Evolutionary conservation across 2,329 filamentous ascomycete species (phyloP).

Genomic region (Pseudogymnoascus sp.): DNA sequence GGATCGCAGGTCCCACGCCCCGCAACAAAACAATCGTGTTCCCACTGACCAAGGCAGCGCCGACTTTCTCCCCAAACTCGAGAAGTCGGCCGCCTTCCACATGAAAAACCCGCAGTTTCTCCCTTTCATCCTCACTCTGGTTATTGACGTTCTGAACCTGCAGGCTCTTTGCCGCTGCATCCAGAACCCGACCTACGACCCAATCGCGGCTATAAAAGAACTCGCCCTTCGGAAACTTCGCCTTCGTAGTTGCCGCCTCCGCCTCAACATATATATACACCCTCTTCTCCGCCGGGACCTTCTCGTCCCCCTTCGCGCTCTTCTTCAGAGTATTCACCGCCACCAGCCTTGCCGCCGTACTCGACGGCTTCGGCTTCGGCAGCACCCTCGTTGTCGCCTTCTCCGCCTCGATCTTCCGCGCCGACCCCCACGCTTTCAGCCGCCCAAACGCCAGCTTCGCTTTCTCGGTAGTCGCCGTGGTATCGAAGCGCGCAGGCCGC

Average conservation of each 20-base stretch:
- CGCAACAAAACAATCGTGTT: slow-evolving; percentile 85
- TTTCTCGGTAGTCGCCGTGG: slow-evolving; percentile 48
- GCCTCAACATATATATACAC: slow-evolving; percentile 88
- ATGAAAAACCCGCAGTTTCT: slow-evolving; percentile 81
- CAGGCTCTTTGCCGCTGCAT: slow-evolving; percentile 67
- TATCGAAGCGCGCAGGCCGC: slow-evolving; percentile 36
- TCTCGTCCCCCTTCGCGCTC: slow-evolving; percentile 82
- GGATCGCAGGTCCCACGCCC: slow-evolving; percentile 70
- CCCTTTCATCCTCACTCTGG: slow-evolving; percentile 64
- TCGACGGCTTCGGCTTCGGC: slow-evolving; percentile 56
- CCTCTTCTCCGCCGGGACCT: slow-evolving; percentile 72
- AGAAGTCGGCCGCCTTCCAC: slow-evolving; percentile 82
- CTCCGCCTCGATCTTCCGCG: slow-evolving; percentile 59
- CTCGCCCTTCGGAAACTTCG: slow-evolving; percentile 73
- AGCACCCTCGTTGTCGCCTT: slow-evolving; percentile 38
- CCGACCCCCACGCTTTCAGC: slow-evolving; percentile 71
- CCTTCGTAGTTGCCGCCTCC: slow-evolving; percentile 73
- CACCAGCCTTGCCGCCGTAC: slow-evolving; percentile 55
- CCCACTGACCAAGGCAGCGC: slow-evolving; percentile 63
- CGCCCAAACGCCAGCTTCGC: slow-evolving; percentile 68
- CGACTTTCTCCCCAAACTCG: slow-evolving; percentile 83
- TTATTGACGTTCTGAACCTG: slow-evolving; percentile 84
- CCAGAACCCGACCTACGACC: slow-evolving; percentile 79
- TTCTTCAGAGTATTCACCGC: slow-evolving; percentile 76
- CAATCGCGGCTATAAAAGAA: slow-evolving; percentile 79